Evolutionary conservation across 805 yeast genomes (phyloP), one percentile per base, ranked within the genome.

Genomic region (Starmerella davenportii): DNA sequence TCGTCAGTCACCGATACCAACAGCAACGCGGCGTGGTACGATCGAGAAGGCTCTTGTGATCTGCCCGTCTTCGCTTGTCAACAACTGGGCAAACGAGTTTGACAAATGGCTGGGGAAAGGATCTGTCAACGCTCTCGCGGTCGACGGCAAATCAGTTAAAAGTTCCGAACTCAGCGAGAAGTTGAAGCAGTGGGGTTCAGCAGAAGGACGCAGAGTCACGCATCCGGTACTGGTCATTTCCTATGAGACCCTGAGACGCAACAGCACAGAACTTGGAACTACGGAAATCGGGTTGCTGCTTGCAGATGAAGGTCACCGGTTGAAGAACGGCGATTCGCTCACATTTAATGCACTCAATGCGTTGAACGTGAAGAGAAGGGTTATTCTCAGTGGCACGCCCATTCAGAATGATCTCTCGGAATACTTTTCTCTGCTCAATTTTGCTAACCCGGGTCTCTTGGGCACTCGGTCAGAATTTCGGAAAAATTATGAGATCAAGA

Each of bases 51-150:
- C 87, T 47, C 76, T 87, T 37, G 82, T 87, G 43, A 95, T 84
- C 1, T 87, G 98, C 54, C 98, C 98, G 1, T 81, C 95, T 0
- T 79, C 93, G 8, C 63, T 87, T 49, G 98, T 87, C 23, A 68
- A 82, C 41, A 87, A 87, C 52, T 87, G 98, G 98, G 96, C 96
- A 1, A 87, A 90, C 54, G 98, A 87, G 59, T 71, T 87, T 38
- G 71, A 74, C 30, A 87, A 87, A 57, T 87, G 98, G 98, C 64
- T 87, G 17, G 98, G 98, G 0, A 79, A 77, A 47, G 94, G 90
- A n/a, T 72, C 79, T 0, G 54, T 87, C 5, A 74, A 90, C 2
- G 90, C 95, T 0, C 62, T 90, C 38, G 94, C 95, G 0, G 74
- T 81, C 13, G 96, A 90, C 55, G 98, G 98, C 9, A 85, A 84